Percentiles rank a stretch among this genome's conserved stretches.
Evolutionary conservation across 306 rosid genomes (phyloP).

Genomic region (Ziziphus jujuba): DNA sequence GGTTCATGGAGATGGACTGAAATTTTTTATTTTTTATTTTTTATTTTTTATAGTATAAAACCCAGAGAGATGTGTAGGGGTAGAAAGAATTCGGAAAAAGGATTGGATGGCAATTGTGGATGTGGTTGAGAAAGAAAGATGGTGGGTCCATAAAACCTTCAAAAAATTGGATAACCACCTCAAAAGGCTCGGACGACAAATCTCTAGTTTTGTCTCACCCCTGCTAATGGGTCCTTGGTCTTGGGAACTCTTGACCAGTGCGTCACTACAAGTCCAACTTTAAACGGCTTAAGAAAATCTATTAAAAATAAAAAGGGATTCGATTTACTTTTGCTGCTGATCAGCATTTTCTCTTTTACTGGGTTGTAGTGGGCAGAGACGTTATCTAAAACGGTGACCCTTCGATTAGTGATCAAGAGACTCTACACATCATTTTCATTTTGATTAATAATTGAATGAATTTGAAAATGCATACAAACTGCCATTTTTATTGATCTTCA

Average conservation of each 20-base stretch:
- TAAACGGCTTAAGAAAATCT: too few species aligned
- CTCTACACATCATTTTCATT: not conserved
- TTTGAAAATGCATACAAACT: not conserved
- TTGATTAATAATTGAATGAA: not conserved
- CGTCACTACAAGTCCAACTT: not conserved
- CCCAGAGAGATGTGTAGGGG: constrained; percentile 13
- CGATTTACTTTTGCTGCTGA: not conserved
- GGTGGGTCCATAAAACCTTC: constrained; percentile 25
- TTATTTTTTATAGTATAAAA: constrained; percentile 7
- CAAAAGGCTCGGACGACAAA: constrained; percentile 7
- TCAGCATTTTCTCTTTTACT: not conserved
- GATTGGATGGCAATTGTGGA: constrained; percentile 40
- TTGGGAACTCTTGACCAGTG: not conserved
- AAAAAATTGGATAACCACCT: constrained; percentile 10
- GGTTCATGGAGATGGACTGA: constrained; percentile 12
- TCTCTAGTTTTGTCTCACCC: constrained; percentile 12
- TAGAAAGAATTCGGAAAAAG: constrained; percentile 17
- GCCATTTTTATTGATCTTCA: too few species aligned
- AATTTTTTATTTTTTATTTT: not conserved
- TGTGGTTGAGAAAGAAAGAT: constrained; percentile 22
- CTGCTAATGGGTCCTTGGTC: not conserved
- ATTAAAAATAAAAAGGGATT: not conserved
- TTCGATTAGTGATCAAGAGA: not conserved
- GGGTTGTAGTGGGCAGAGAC: not conserved
- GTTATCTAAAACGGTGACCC: not conserved